Conservation (phyloP, 169 alveolate genomes). For the Amoebophrya sp. region DNA sequence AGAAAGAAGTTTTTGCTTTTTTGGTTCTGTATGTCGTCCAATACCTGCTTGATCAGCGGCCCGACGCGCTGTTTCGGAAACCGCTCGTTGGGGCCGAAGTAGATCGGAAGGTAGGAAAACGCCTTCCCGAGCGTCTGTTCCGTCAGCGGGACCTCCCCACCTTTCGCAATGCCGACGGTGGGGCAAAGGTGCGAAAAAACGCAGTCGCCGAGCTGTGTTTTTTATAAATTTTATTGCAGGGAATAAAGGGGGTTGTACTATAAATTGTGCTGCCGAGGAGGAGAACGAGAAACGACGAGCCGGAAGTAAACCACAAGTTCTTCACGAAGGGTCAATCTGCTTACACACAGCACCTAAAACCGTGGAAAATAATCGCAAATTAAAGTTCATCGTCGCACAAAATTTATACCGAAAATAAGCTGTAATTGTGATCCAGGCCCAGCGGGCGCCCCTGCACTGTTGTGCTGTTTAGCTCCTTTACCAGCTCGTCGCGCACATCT, state of each 20-base stretch:
- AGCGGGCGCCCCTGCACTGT: not conserved
- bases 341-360: too few relatives aligned
- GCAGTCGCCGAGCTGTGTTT: constrained; percentile 22
- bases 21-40: not conserved
- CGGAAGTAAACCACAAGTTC: too few relatives aligned
- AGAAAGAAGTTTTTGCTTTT: not conserved
- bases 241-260: too few relatives aligned
- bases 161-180: not conserved
- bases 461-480: too few relatives aligned
- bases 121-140: not conserved
- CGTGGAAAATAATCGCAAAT: too few relatives aligned
- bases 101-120: not conserved
- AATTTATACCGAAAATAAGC: not conserved
- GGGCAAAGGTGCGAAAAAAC: not conserved
- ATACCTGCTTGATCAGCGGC: not conserved
- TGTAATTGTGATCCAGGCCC: not conserved
- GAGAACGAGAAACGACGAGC: too few relatives aligned
- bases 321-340: too few relatives aligned
- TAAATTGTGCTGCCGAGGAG: too few relatives aligned
- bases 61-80: not conserved
- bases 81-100: not conserved
- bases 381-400: too few relatives aligned
- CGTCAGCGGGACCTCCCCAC: not conserved
- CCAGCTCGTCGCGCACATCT: too few relatives aligned
- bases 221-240: too few relatives aligned